Evolutionary conservation across 306 rosid genomes (phyloP), one percentile per base, ranked within the genome.

Genomic region (Fragaria ananassa): DNA sequence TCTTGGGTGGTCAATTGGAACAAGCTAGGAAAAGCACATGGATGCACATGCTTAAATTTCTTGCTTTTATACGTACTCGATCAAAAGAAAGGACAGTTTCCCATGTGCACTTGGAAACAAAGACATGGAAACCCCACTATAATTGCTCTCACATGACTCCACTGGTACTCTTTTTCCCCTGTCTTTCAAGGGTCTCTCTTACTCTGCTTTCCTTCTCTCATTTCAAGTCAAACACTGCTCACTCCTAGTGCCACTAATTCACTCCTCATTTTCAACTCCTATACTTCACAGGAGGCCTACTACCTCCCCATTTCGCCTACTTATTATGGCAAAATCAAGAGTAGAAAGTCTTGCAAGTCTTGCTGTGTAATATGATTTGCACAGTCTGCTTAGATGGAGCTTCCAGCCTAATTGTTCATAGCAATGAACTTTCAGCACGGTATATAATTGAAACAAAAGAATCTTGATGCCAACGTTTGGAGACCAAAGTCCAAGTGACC

Each of bases 51-150:
- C 70, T 79, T 79, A 50, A 53, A 72, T 80, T 83, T 81, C 78
- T 80, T 83, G 81, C 78, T 82, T 78, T 66, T 76, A 69, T 76
- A 84, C 77, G 78, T 73, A 84, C 72, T 77, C 73, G 81, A 88
- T 70, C 53, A 77, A 72, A 68, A 83, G 81, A 80, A 81, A 31
- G 83, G 85, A 79, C 78, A 74, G 82, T 82, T 53, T 65, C 74
- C 89, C 97, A 91, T 89, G 97, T 89, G 97, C 90, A 72, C 84
- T 86, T 73, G 56, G 79, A 75, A 35, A 82, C 90, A 88, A 83
- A 81, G 66, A 87, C 93, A 85, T 69, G 46, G 39, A 73, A 81
- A 79, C 87, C 89, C 91, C 88, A 82, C 91, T 88, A 82, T 91
- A 83, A 91, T 85, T 89, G 95, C 83, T 76, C 6, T 85, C 95